Conservation (phyloP, 768 basidiomycete species). For the Auricularia sp. region DNA sequence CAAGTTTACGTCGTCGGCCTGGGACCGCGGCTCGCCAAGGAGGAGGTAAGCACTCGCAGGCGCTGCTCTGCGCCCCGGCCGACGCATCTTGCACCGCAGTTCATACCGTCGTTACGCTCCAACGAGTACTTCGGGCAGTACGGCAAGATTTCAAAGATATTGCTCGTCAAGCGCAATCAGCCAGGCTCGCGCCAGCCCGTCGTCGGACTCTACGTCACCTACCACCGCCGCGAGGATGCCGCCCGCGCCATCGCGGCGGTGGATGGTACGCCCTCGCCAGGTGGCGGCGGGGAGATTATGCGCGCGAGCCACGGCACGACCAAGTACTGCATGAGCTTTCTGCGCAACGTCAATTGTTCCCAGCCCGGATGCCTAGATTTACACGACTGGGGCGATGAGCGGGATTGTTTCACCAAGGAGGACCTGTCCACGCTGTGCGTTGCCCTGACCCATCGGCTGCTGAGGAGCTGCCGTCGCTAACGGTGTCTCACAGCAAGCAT, state of each 20-base stretch:
- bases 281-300: constrained; percentile 80
- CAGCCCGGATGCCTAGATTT: constrained; percentile 88
- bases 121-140: constrained; percentile 98
- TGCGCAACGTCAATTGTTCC: constrained; percentile 73
- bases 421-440: constrained; percentile 84
- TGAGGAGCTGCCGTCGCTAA: constrained; percentile 7
- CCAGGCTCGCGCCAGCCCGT: constrained; percentile 63
- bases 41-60: constrained; percentile 60
- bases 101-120: constrained; percentile 85
- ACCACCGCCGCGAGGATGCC: constrained; percentile 88
- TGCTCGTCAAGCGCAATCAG: constrained; percentile 80
- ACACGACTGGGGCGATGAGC: constrained; percentile 98
- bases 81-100: constrained; percentile 29
- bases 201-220: constrained; percentile 94
- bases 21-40: constrained; percentile 86
- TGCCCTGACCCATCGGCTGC: not conserved
- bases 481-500: constrained; percentile 54
- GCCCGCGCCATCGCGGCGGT: constrained; percentile 86
- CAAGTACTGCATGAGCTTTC: constrained; percentile 93
- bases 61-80: not conserved
- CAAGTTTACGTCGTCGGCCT: constrained; percentile 95
- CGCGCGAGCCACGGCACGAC: constrained; percentile 93
- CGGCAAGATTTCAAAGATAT: constrained; percentile 92
- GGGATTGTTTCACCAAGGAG: constrained; percentile 95
- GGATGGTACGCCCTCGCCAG: constrained; percentile 86